Conservation (phyloP, 2,329 filamentous ascomycete genomes). For the Graphilbum sp. region DNA sequence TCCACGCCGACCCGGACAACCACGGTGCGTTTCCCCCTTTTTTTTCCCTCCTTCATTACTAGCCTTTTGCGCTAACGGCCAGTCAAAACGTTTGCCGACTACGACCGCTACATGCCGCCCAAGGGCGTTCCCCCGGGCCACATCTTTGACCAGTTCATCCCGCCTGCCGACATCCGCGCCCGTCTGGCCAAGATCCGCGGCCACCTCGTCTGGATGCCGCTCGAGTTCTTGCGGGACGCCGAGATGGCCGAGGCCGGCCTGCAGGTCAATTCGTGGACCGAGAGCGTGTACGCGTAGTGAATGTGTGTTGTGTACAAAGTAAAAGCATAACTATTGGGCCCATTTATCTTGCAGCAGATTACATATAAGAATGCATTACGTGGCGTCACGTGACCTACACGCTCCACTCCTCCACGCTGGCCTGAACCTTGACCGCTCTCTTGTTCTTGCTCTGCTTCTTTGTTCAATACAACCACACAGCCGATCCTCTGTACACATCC, state of each 20-base stretch:
- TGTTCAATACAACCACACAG: too few relatives aligned
- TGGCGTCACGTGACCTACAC: too few relatives aligned
- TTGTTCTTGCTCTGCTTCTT: too few relatives aligned
- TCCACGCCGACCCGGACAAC: conserved; percentile 81
- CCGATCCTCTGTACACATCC: too few relatives aligned
- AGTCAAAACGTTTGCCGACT: conserved; percentile 82
- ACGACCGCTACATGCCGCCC: conserved; percentile 60
- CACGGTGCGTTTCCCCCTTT: conserved; percentile 49
- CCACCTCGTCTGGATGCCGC: conserved; percentile 89
- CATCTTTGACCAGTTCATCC: conserved; percentile 65
- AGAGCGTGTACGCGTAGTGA: conserved; percentile 64
- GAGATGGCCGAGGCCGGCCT: conserved; percentile 82
- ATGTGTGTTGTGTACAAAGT: too few relatives aligned
- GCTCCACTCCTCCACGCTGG: too few relatives aligned
- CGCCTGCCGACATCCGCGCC: conserved; percentile 52
- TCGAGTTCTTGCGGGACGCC: conserved; percentile 69
- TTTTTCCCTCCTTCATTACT: background rate
- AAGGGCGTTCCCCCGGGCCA: conserved; percentile 67
- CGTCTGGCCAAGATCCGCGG: conserved; percentile 71
- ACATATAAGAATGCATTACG: too few relatives aligned
- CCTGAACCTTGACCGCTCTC: too few relatives aligned
- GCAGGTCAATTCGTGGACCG: conserved; percentile 72
- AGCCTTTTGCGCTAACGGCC: background rate
- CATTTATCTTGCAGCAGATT: too few relatives aligned
- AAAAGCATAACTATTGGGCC: too few relatives aligned